Evolutionary conservation across 495 filamentous ascomycete species (phyloP), one percentile per base, ranked within the genome.

Genomic region (Hypoxylon lienhwacheense): DNA sequence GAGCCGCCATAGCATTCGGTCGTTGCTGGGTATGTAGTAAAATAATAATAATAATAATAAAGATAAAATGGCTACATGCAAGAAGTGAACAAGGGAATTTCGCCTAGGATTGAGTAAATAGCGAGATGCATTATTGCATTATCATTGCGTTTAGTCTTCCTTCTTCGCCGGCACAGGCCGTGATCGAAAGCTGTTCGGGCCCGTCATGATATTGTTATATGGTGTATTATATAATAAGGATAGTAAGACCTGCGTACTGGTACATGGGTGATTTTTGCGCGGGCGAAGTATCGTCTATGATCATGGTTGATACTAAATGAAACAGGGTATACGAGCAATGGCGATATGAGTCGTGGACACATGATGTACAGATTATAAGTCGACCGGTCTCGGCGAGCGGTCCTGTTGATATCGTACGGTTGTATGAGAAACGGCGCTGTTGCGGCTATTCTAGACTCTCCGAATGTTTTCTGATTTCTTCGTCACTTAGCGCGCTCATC

Each of bases 401-500:
- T 16, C 11, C 31, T 14, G 17, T 25, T 21, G 26, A 28, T 26
- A 29, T 25, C 26, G 28, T 5, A 22, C 33, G 6, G 15, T 31
- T 33, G 17, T 26, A 16, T 12, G 7, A 24, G 24, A 36, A 14
- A 12, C n/a, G 22, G 16, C 8, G n/a, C 14, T n/a, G 10, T 4
- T 15, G 56, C 31, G 35, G 21, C 47, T 61, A 79, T 64, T 77
- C 73, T 24, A 79, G 47, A 21, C 46, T 54, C 17, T 71, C 73
- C 1, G 70, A 73, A 8, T 66, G 61, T 61, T 67, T 72, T 32
- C 72, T 52, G 63, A 99, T 92, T 68, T 92, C 85, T 34, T 90
- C 89, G 59, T 99, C 95, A 14, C 76, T 80, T 31, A 99, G 73
- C 19, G 88, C 89, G 12, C 89, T 84, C 77, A 99, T 90, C 95